Evolutionary conservation across 1,139 yeast genomes (phyloP).

Genomic region (Yamadazyma taylorii): DNA sequence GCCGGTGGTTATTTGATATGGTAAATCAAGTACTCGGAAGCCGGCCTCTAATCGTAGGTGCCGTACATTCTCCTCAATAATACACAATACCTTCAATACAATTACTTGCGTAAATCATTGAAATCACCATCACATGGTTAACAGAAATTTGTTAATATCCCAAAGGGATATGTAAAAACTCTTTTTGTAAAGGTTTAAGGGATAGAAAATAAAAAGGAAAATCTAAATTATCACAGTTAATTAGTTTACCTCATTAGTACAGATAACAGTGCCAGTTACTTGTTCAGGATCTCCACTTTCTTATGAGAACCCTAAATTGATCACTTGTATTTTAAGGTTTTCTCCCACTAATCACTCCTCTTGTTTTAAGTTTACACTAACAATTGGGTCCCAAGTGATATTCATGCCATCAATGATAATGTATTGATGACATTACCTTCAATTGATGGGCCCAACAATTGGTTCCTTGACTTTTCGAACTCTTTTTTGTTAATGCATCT

Average conservation of each 20-base stretch:
- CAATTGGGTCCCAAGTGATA: too few species aligned
- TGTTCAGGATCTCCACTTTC: slow-evolving; percentile 5
- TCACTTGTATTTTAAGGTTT: slow-evolving; percentile 1
- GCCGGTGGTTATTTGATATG: too few species aligned
- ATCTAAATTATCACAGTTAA: not conserved
- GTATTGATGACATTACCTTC: too few species aligned
- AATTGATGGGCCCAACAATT: too few species aligned
- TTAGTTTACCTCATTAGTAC: slow-evolving; percentile 2
- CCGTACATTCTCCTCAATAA: too few species aligned
- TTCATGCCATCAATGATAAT: too few species aligned
- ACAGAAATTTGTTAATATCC: too few species aligned
- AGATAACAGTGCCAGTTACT: slow-evolving; percentile 3
- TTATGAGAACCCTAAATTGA: not conserved
- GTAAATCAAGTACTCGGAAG: too few species aligned
- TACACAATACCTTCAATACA: too few species aligned
- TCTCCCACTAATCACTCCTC: slow-evolving; percentile 1
- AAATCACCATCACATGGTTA: too few species aligned
- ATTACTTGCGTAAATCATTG: too few species aligned
- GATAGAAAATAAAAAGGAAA: slow-evolving; percentile 1
- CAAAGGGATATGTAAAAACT: not conserved
- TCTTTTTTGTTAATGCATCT: not conserved
- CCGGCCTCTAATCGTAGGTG: not conserved
- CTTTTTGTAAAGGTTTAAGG: not conserved
- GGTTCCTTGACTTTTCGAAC: not conserved
- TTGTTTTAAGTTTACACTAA: too few species aligned